Evolutionary conservation across 2,329 filamentous ascomycete genomes (phyloP), one percentile per base, ranked within the genome.

Genomic region (Aureobasidium sp.): DNA sequence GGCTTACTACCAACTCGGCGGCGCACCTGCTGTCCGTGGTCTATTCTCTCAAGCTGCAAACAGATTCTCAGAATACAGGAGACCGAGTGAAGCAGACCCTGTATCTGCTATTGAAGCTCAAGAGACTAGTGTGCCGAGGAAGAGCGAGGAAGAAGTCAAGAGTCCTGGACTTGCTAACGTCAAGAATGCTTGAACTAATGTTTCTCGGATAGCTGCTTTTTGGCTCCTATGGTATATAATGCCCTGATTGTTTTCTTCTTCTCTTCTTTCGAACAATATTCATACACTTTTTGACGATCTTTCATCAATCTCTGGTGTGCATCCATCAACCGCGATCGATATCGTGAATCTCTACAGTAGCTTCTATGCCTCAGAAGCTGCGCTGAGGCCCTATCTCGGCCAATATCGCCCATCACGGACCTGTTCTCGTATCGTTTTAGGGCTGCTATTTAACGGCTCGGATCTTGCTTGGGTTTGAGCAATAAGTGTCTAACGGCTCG

Each of bases 1-100:
- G 79, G 74, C 86, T 62, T 87, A 87, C 78, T 89, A 88, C 78
- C 88, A 88, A 79, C 82, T 88, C 60, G 86, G 86, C 48, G 81
- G 80, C 64, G 88, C 59, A 10, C 51, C 59, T 21, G 59, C 59
- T 8, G 5, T 61, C 6, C 13, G 30, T 11, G 42, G 27, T 9
- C 57, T 37, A n/a, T 49, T 4, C 16, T 30, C 37, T 32, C 36
- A 50, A 16, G 45, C 37, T 5, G 9, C n/a, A 1, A 44, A 10
- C 16, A 42, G 29, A 5, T 42, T 42, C n/a, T 34, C 34, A 8
- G 57, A 60, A 1, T 50, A 60, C 39, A 50, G 57, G 16, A 50
- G 57, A 42, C 57, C 45, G 9, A 27, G 41, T 7, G 57, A 60
- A 8, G 47, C 37, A 8, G 57, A 60, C 32, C 29, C 29, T 16